Conservation (phyloP, 805 yeast genomes). For the Candida schatavii region DNA sequence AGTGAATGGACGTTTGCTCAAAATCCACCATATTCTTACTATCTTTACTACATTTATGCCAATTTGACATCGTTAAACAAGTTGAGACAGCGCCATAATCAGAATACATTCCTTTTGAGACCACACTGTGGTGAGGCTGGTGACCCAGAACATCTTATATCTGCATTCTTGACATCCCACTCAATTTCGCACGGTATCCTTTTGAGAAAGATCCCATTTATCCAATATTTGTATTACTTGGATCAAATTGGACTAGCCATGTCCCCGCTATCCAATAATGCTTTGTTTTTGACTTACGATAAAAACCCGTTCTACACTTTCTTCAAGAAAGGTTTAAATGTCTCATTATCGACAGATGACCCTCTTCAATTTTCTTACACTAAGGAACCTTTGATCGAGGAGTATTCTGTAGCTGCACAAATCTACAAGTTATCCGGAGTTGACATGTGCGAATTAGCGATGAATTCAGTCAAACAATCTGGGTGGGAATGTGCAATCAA, state of each 20-base stretch:
- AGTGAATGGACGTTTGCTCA: conserved; percentile 69
- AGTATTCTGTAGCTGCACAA: conserved; percentile 97
- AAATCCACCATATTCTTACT: conserved; percentile 98
- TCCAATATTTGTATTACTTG: conserved; percentile 88
- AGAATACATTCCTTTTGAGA: conserved; percentile 87
- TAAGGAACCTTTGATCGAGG: conserved; percentile 95
- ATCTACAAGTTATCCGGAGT: conserved; percentile 91
- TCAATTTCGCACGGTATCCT: conserved; percentile 95
- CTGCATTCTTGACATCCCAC: conserved; percentile 85
- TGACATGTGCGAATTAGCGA: conserved; percentile 96
- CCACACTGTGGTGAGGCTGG: conserved; percentile 99
- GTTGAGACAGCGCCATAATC: conserved; percentile 72
- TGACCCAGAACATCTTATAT: conserved; percentile 93
- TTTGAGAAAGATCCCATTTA: conserved; percentile 88
- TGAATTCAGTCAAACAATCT: conserved; percentile 87
- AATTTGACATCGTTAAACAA: conserved; percentile 83
- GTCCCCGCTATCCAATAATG: conserved; percentile 97
- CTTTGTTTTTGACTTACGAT: conserved; percentile 91
- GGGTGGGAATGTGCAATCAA: conserved; percentile 90
- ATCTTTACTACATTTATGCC: conserved; percentile 83
- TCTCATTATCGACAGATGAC: conserved; percentile 93
- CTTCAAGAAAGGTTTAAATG: conserved; percentile 91
- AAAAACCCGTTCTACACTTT: conserved; percentile 93
- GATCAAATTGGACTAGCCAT: conserved; percentile 97
- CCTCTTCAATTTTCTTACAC: conserved; percentile 97